Evolutionary conservation across 202 grass and related monocot genomes (phyloP).

Genomic region (Thinopyrum obtusiflorum): DNA sequence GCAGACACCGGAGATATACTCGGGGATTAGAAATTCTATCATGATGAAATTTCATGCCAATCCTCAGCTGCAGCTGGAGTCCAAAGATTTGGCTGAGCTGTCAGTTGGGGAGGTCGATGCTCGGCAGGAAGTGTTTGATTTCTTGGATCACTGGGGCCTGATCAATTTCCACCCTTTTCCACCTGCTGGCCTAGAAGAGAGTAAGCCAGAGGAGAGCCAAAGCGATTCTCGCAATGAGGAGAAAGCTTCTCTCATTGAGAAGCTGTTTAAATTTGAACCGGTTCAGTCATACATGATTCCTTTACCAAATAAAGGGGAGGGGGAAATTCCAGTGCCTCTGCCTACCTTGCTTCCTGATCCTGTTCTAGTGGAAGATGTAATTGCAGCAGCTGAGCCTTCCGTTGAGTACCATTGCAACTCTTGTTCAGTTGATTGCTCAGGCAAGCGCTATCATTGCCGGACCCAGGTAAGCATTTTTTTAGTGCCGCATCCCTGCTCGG

Average conservation of each 20-base stretch:
- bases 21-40: slow-evolving; percentile 86
- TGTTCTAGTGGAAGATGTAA: slow-evolving; percentile 63
- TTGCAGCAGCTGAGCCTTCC: slow-evolving; percentile 68
- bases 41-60: slow-evolving; percentile 88
- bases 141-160: slow-evolving; percentile 95
- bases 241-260: slow-evolving; percentile 56
- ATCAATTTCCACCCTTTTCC: slow-evolving; percentile 97
- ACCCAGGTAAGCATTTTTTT: slow-evolving; percentile 68
- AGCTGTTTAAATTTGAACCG: slow-evolving; percentile 84
- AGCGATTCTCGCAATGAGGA: slow-evolving; percentile 45
- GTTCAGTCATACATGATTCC: slow-evolving; percentile 59
- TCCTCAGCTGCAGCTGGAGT: slow-evolving; percentile 69
- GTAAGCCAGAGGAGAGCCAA: slow-evolving; percentile 48
- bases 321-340: slow-evolving; percentile 37
- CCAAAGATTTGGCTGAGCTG: slow-evolving; percentile 76
- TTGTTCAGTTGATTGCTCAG: slow-evolving; percentile 94
- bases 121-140: slow-evolving; percentile 76
- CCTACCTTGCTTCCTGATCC: slow-evolving; percentile 69
- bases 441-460: slow-evolving; percentile 86
- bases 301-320: slow-evolving; percentile 68
- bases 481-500: neutral
- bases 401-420: slow-evolving; percentile 99
- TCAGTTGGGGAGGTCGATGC: slow-evolving; percentile 67
- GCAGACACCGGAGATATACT: slow-evolving; percentile 72
- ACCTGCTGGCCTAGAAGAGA: slow-evolving; percentile 45